phyloP scores from a whole-genome alignment of 495 filamentous ascomycete species.

The Tuber calosporum region DNA sequence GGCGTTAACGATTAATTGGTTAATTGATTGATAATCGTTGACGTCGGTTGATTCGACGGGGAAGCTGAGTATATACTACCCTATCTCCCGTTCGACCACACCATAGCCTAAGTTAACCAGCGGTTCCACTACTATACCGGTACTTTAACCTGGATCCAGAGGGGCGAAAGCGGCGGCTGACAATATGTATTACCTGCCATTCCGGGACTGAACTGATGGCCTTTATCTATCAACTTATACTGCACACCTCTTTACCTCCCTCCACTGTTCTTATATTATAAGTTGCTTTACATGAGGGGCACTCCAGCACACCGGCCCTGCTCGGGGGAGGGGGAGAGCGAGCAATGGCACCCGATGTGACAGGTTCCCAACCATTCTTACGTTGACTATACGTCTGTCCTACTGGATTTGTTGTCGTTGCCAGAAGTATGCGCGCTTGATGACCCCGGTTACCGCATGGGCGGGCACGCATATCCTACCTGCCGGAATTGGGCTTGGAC shows the following conservation, averaged over 20 bases:
- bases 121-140: neutral
- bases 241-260: neutral
- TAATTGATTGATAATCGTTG: neutral
- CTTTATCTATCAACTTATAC: neutral
- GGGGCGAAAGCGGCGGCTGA: neutral
- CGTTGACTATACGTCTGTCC: neutral
- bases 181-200: neutral
- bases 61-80: neutral
- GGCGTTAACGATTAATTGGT: neutral
- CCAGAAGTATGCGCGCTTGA: neutral
- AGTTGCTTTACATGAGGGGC: neutral
- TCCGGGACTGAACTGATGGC: neutral
- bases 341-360: neutral
- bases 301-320: neutral
- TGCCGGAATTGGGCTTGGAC: neutral
- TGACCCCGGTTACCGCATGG: neutral
- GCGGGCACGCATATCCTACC: neutral
- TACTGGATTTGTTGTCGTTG: neutral
- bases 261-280: neutral
- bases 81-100: neutral
- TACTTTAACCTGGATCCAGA: neutral
- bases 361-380: neutral
- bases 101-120: neutral
- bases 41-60: neutral
- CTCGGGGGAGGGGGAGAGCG: neutral